phyloP scores from a whole-genome alignment of 768 basidiomycete genomes.

The Boletus pseudo-olivaceus region DNA sequence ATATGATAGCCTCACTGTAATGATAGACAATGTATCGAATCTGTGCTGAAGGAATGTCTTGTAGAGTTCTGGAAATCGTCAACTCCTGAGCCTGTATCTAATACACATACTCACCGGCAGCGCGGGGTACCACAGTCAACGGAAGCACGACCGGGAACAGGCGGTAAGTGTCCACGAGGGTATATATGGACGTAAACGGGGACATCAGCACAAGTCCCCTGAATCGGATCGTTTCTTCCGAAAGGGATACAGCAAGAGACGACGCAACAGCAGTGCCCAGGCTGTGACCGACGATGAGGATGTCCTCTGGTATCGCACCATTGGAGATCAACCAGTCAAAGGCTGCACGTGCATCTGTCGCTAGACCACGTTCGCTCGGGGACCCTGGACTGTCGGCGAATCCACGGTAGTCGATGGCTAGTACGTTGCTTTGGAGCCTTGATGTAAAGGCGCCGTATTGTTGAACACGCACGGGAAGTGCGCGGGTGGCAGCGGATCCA shows the following conservation, averaged over 20 bases:
- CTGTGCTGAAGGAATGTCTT: conserved; percentile 51
- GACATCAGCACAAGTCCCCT: conserved; percentile 49
- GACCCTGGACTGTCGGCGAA: conserved; percentile 82
- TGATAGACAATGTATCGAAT: conserved; percentile 61
- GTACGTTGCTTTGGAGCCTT: conserved; percentile 69
- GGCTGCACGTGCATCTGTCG: conserved; percentile 68
- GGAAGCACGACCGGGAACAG: conserved; percentile 71
- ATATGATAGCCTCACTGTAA: conserved; percentile 51
- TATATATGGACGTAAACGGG: conserved; percentile 59
- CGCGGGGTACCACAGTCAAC: conserved; percentile 57
- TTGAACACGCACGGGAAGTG: conserved; percentile 58
- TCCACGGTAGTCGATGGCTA: conserved; percentile 89
- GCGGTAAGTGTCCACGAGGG: conserved; percentile 67
- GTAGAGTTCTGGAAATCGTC: conserved; percentile 43
- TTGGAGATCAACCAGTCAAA: conserved; percentile 72
- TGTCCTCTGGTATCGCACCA: conserved; percentile 53
- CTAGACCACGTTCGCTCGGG: conserved; percentile 74
- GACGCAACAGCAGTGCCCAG: conserved; percentile 81
- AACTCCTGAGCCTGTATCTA: not conserved
- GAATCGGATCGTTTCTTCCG: conserved; percentile 39
- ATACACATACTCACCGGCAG: conserved; percentile 49
- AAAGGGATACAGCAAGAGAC: conserved; percentile 46
- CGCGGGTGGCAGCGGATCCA: conserved; percentile 84
- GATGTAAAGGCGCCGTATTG: conserved; percentile 67
- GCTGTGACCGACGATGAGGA: conserved; percentile 83